phyloP scores from a whole-genome alignment of 75 land plant species.

The Pseudotsuga menziesii region DNA sequence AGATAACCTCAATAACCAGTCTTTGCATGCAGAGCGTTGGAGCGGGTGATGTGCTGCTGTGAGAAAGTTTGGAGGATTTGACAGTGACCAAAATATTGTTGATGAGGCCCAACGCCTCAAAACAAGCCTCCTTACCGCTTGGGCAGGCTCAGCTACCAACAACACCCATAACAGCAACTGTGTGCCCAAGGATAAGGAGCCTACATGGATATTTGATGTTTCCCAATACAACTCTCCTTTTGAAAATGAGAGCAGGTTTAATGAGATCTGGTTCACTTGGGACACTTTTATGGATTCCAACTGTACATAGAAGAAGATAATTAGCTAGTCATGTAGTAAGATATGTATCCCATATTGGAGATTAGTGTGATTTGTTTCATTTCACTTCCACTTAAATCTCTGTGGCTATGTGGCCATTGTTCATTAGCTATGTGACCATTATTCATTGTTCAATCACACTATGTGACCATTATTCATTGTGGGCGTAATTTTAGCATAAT shows the following conservation, averaged over 20 bases:
- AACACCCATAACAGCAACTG: not conserved
- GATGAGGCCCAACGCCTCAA: not conserved
- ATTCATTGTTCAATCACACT: no score
- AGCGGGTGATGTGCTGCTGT: not conserved
- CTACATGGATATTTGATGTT: not conserved
- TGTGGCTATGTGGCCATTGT: no score
- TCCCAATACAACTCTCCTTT: not conserved
- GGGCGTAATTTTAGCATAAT: no score
- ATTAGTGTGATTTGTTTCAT: no score
- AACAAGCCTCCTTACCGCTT: not conserved
- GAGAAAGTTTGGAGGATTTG: slow-evolving; percentile 3
- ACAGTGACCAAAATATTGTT: not conserved
- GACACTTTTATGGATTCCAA: not conserved
- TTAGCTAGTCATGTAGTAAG: no score
- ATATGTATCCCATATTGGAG: no score
- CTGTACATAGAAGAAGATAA: not conserved
- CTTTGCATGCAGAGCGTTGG: not conserved
- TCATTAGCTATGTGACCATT: no score
- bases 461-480: no score
- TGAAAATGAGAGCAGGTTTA: not conserved
- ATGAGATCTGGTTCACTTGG: not conserved
- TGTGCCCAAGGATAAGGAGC: not conserved
- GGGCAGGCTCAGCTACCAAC: not conserved
- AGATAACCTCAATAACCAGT: not conserved
- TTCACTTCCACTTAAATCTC: no score